These are phyloP conservation scores for Fistulinella prunicolor DNA, from an alignment of 768 basidiomycete species.

Conservation along the genomic window DNA sequence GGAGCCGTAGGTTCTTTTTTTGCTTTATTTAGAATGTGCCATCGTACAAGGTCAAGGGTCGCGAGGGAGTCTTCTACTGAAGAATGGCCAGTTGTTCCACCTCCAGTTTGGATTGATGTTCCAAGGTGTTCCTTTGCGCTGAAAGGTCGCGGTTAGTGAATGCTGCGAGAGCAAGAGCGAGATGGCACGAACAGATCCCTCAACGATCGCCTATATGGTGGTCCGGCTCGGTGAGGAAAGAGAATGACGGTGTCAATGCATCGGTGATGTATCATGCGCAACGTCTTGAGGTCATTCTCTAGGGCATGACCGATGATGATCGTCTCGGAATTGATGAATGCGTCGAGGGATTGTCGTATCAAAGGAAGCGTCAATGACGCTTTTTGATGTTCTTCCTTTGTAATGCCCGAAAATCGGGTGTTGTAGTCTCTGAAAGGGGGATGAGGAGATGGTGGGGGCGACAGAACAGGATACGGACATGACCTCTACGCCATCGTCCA, in stretches of 20 bases:
- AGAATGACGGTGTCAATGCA: conserved; percentile 87
- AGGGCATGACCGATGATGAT: conserved; percentile 88
- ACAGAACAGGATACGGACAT: conserved; percentile 48
- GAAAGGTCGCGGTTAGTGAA: conserved; percentile 10
- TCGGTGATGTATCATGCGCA: conserved; percentile 81
- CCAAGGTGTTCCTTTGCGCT: conserved; percentile 84
- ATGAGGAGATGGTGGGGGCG: neutral
- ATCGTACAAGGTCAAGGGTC: conserved; percentile 84
- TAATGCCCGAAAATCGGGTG: conserved; percentile 87
- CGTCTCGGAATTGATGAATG: conserved; percentile 73
- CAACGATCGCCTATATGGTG: conserved; percentile 73
- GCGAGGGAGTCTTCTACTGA: conserved; percentile 88
- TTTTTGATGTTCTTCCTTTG: conserved; percentile 48
- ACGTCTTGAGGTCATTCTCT: conserved; percentile 90
- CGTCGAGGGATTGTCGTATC: conserved; percentile 65
- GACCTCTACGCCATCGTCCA: conserved; percentile 78
- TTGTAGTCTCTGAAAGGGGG: conserved; percentile 70
- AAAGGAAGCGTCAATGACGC: conserved; percentile 67
- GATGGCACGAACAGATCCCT: conserved; percentile 64
- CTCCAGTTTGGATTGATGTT: conserved; percentile 78
- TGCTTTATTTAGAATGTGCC: conserved; percentile 67
- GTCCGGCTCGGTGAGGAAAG: conserved; percentile 82
- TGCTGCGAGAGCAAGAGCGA: neutral
- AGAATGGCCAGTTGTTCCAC: conserved; percentile 75
- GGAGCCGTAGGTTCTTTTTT: conserved; percentile 28